Percentiles rank a stretch among this genome's conserved stretches.
phyloP scores from a whole-genome alignment of 805 yeast genomes.

The Yamadazyma endophytica region DNA sequence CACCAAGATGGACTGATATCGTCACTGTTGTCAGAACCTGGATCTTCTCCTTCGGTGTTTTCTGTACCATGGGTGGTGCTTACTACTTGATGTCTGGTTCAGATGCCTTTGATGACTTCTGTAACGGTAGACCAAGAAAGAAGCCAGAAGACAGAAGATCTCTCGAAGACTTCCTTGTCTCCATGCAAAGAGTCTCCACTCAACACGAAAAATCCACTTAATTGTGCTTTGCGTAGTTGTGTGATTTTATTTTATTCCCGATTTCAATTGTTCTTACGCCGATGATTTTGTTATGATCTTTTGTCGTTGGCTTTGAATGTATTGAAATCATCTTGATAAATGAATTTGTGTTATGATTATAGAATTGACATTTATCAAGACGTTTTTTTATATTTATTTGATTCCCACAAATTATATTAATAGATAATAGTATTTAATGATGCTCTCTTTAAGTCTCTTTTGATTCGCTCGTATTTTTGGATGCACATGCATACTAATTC shows the following conservation, averaged over 20 bases:
- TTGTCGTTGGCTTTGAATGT: constrained; percentile 1
- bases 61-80: constrained; percentile 95
- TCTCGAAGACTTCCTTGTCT: constrained; percentile 77
- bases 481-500: not conserved
- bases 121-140: constrained; percentile 74
- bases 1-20: constrained; percentile 95
- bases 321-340: not conserved
- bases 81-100: constrained; percentile 89
- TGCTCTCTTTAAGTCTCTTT: not conserved
- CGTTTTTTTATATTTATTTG: constrained; percentile 9
- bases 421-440: constrained; percentile 9
- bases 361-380: too few species aligned
- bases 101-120: constrained; percentile 72
- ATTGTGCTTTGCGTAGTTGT: constrained; percentile 10
- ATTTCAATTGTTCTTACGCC: too few species aligned
- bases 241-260: constrained; percentile 1
- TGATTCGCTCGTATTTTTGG: not conserved
- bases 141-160: constrained; percentile 57
- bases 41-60: constrained; percentile 95
- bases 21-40: constrained; percentile 92
- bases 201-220: constrained; percentile 80
- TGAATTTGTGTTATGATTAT: constrained; percentile 5
- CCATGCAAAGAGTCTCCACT: constrained; percentile 87
- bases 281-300: constrained; percentile 1
- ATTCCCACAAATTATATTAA: constrained; percentile 10